Evolutionary conservation across 1,284 basidiomycete genomes (phyloP).

Genomic region (Cronartium quercuum): DNA sequence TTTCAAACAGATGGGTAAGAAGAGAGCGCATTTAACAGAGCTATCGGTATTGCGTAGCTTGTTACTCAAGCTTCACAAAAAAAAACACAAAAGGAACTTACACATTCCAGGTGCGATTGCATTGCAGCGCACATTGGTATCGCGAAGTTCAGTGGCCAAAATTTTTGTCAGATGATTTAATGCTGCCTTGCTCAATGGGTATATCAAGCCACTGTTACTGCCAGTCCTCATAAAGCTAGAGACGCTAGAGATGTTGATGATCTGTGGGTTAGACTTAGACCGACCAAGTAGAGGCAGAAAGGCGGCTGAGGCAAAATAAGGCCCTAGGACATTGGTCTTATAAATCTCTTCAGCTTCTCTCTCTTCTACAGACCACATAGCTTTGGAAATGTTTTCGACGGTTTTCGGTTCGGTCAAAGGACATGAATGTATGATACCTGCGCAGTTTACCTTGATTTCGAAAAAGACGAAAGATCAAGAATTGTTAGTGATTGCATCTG

Average conservation of each 20-base stretch:
- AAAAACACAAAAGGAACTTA: no score
- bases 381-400: not conserved
- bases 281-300: constrained; percentile 18
- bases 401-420: not conserved
- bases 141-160: constrained; percentile 24
- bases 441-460: constrained; percentile 9
- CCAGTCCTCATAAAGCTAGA: constrained; percentile 16
- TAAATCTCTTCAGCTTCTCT: constrained; percentile 1
- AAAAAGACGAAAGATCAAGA: not conserved
- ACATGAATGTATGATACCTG: constrained; percentile 1
- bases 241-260: constrained; percentile 33
- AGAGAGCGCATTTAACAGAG: no score
- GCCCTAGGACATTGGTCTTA: constrained; percentile 28
- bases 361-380: constrained; percentile 22
- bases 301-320: constrained; percentile 23
- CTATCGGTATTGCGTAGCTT: no score
- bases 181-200: constrained; percentile 25
- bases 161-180: constrained; percentile 32
- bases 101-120: constrained; percentile 27
- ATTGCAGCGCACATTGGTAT: constrained; percentile 33
- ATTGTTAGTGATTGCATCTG: not conserved
- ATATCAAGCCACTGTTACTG: constrained; percentile 18
- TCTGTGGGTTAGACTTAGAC: constrained; percentile 18
- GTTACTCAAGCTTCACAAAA: no score
- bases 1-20: not conserved